A percentile compares a stretch with the other conserved stretches of the same genome.
These are phyloP conservation scores for Gonapodya prolifera DNA, from an alignment of 192 early-diverging fungal genomes.

Conservation along the genomic window DNA sequence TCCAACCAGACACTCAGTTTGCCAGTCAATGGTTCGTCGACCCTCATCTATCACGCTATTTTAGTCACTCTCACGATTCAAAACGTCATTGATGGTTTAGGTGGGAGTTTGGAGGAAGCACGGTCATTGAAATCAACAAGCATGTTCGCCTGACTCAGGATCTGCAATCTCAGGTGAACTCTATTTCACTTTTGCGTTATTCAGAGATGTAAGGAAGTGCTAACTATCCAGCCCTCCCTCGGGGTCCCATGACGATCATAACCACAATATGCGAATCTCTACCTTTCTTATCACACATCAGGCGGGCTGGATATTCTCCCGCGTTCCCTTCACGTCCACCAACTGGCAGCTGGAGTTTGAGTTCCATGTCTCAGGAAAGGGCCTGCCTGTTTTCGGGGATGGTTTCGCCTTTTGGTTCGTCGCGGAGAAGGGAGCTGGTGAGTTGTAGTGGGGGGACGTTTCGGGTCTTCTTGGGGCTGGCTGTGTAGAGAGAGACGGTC, in stretches of 20 bases:
- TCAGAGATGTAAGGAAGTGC: constrained; percentile 22
- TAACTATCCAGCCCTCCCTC: not conserved
- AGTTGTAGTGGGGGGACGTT: no score
- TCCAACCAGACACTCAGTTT: not conserved
- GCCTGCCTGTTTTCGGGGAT: constrained; percentile 73
- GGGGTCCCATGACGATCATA: not conserved
- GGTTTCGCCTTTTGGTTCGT: constrained; percentile 95
- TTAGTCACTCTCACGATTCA: no score
- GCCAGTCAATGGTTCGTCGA: not conserved
- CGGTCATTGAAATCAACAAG: constrained; percentile 75
- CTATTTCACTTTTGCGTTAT: constrained; percentile 70
- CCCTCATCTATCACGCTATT: no score
- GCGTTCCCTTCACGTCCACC: constrained; percentile 34
- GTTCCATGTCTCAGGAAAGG: constrained; percentile 70
- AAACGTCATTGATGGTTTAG: no score
- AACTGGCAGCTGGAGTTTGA: constrained; percentile 86
- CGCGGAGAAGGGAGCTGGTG: constrained; percentile 31
- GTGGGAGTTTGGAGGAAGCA: constrained; percentile 92
- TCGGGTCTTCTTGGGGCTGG: constrained; percentile 19
- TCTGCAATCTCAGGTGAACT: constrained; percentile 43
- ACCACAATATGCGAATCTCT: not conserved
- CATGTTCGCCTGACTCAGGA: constrained; percentile 80
- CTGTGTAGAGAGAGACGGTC: not conserved
- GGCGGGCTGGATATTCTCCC: constrained; percentile 12
- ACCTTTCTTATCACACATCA: constrained; percentile 15